Evolutionary conservation across 306 rosid species (phyloP), one percentile per base, ranked within the genome.

Genomic region (Castanea mollissima): DNA sequence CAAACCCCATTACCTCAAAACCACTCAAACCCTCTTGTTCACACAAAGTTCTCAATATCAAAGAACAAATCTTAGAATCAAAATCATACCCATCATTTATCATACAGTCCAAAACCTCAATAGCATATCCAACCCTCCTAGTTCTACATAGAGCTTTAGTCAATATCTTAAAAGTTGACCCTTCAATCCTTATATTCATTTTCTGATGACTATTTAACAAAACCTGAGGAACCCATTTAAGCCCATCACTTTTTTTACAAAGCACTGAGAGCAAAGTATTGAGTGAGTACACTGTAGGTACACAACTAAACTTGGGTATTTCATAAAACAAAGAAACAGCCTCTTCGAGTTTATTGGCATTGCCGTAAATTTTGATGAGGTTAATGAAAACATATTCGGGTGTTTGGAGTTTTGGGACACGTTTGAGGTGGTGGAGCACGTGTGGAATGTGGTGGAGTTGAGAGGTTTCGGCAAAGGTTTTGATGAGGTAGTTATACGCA

Each of bases 261-360:
- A 92, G 96, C 84, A 88, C 82, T 21, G 79, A 87, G 31, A 94
- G 79, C 82, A 92, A 34, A 80, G 92, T 73, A 71, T 92, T 87
- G 82, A 94, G 84, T 1, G 92, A 87, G 14, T 81, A 71, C 59
- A 82, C 87, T 79, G 94, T 87, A 83, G 93, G 97, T 13, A 82
- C 85, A 80, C 98, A 89, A 83, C 97, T 92, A 77, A 90, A 88
- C 84, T 81, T 85, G 49, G 93, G 96, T 21, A 92, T 88, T 38
- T 92, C 80, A 52, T 18, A 78, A 63, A 90, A 94, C 68, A 94
- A 32, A 71, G 86, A 82, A 80, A 94, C 56, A 63, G 93, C 93
- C 34, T 92, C 97, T 29, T 80, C 85, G 57, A 89, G 54, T 52
- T 73, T 82, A 23, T 80, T 84, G 19, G 68, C 27, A 56, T 12